Conservation (phyloP, 345 rosid species). For the Hypericum perforatum region DNA sequence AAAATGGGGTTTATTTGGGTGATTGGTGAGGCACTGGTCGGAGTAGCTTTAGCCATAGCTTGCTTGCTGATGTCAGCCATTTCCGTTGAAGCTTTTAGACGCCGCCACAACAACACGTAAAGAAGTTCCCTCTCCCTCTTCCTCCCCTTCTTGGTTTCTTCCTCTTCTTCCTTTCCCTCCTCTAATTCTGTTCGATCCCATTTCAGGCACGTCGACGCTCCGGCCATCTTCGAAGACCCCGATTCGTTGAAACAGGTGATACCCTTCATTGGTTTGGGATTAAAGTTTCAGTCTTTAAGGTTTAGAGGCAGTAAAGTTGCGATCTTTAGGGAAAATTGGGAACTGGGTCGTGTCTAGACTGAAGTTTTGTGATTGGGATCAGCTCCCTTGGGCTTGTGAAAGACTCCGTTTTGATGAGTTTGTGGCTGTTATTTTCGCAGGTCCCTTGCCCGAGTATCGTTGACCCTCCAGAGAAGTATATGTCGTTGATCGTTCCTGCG, state of each 20-base stretch:
- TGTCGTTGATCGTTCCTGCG: conserved; percentile 83
- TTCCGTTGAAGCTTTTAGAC: conserved; percentile 46
- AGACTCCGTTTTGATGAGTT: too few species aligned
- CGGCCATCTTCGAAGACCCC: conserved; percentile 71
- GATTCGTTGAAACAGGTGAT: conserved; percentile 58
- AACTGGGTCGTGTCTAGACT: too few species aligned
- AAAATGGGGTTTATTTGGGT: conserved; percentile 42
- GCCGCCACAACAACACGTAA: conserved; percentile 59
- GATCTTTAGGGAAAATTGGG: too few species aligned
- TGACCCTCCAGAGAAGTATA: conserved; percentile 76
- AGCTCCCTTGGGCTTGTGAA: too few species aligned
- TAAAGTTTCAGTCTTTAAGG: too few species aligned
- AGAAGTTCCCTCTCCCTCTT: background rate
- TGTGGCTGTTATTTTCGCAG: conserved; percentile 20
- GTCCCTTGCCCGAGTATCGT: conserved; percentile 51
- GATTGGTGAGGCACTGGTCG: conserved; percentile 27
- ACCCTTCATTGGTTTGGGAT: background rate
- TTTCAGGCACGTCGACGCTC: conserved; percentile 46
- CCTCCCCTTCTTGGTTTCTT: too few species aligned
- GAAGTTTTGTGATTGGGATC: background rate
- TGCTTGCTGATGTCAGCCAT: conserved; percentile 34
- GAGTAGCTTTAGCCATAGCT: conserved; percentile 16
- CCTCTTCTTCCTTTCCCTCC: background rate
- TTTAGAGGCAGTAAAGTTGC: too few species aligned
- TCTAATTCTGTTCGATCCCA: background rate